A percentile compares a stretch with the other conserved stretches of the same genome.
Conservation (phyloP, 2,329 filamentous ascomycete species). For the Triangularia verruculosa region DNA sequence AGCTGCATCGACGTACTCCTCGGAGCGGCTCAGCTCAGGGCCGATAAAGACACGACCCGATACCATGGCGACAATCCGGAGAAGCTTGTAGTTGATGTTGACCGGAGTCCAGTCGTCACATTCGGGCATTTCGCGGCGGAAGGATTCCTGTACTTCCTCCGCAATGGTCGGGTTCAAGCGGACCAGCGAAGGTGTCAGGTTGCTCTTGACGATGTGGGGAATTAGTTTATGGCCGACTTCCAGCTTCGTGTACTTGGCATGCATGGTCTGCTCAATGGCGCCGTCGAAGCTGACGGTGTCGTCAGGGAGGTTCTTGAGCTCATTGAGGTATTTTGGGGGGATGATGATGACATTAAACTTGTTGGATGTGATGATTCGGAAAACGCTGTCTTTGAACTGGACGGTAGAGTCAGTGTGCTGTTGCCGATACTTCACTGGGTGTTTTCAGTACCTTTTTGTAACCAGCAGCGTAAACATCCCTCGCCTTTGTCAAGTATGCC, state of each 20-base stretch:
- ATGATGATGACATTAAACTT: slow-evolving; percentile 31
- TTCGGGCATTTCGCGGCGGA: slow-evolving; percentile 35
- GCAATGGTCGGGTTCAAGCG: slow-evolving; percentile 39
- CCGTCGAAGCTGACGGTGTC: slow-evolving; percentile 32
- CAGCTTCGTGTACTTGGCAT: slow-evolving; percentile 36
- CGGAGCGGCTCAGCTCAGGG: slow-evolving; percentile 43
- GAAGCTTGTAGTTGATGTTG: slow-evolving; percentile 40
- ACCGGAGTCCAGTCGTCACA: slow-evolving; percentile 41
- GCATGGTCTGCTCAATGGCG: slow-evolving; percentile 32
- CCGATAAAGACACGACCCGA: slow-evolving; percentile 49
- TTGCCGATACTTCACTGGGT: not conserved
- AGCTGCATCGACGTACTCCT: slow-evolving; percentile 45
- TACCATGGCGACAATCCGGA: slow-evolving; percentile 45
- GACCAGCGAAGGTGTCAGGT: slow-evolving; percentile 35
- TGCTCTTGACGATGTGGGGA: slow-evolving; percentile 32
- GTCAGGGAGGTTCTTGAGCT: slow-evolving; percentile 35
- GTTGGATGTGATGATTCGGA: slow-evolving; percentile 29
- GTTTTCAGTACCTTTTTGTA: slow-evolving; percentile 29
- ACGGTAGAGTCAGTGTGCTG: not conserved
- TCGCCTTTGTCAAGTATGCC: slow-evolving; percentile 27
- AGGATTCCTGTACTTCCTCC: slow-evolving; percentile 37
- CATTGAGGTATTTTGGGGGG: slow-evolving; percentile 31
- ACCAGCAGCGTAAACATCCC: slow-evolving; percentile 30
- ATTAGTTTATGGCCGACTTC: slow-evolving; percentile 27
- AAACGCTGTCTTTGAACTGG: slow-evolving; percentile 35